These are phyloP conservation scores for Kodamaea suecica DNA, from an alignment of 1,139 yeast species.

Conservation along the genomic window DNA sequence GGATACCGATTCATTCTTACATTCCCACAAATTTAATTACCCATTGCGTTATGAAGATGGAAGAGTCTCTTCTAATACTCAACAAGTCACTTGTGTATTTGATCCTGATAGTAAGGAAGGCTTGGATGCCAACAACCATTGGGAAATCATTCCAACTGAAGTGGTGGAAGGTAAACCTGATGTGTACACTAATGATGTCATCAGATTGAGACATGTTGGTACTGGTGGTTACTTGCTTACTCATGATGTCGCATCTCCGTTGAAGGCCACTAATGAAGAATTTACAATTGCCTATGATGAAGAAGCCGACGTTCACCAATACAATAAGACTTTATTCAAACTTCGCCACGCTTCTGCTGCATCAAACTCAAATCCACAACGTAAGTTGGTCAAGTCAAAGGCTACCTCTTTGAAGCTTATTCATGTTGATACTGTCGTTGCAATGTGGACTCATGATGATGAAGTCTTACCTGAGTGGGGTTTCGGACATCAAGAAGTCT, in stretches of 20 bases:
- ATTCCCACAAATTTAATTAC: slow-evolving; percentile 70
- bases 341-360: slow-evolving; percentile 51
- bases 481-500: slow-evolving; percentile 84
- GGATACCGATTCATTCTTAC: slow-evolving; percentile 71
- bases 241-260: slow-evolving; percentile 88
- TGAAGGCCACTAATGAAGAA: slow-evolving; percentile 21
- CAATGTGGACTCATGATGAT: slow-evolving; percentile 92
- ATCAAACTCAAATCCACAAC: slow-evolving; percentile 32
- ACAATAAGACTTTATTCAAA: slow-evolving; percentile 76
- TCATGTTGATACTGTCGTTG: slow-evolving; percentile 85
- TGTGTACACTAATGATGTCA: slow-evolving; percentile 54
- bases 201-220: slow-evolving; percentile 78
- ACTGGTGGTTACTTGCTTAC: slow-evolving; percentile 79
- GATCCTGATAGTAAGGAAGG: slow-evolving; percentile 23
- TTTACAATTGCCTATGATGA: slow-evolving; percentile 54
- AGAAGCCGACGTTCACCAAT: slow-evolving; percentile 40
- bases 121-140: slow-evolving; percentile 66
- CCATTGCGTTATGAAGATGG: slow-evolving; percentile 97
- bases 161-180: slow-evolving; percentile 32
- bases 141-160: slow-evolving; percentile 78
- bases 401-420: slow-evolving; percentile 65
- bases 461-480: slow-evolving; percentile 92
- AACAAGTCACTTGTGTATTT: slow-evolving; percentile 79
- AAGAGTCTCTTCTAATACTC: slow-evolving; percentile 90
- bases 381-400: slow-evolving; percentile 61